Conservation (phyloP, 352 stramenopile genomes). For the Globisporangium nagaii region DNA sequence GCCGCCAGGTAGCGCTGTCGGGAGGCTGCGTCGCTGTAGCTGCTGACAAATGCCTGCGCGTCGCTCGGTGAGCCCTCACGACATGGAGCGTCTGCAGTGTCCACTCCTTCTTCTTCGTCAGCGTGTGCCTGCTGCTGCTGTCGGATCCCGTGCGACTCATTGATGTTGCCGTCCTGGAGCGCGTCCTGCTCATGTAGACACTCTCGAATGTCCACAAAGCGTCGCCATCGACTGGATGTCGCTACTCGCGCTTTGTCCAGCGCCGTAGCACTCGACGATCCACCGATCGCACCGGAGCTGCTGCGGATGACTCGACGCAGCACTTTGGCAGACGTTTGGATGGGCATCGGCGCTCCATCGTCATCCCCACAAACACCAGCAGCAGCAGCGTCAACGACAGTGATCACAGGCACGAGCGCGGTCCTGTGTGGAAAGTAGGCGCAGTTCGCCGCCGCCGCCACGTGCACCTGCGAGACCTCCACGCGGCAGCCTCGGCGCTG, state of each 20-base stretch:
- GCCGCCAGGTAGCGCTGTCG: background rate
- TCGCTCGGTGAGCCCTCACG: background rate
- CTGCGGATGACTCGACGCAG: background rate
- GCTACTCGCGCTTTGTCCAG: background rate
- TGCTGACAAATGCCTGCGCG: background rate
- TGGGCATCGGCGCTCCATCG: background rate
- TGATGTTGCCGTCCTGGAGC: background rate
- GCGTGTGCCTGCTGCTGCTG: background rate
- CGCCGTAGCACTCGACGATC: background rate
- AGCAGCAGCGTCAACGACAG: conserved; percentile 28
- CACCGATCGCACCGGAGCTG: background rate
- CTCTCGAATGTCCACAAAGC: conserved; percentile 9
- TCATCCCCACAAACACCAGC: background rate
- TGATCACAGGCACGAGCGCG: conserved; percentile 61
- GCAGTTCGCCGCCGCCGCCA: conserved; percentile 39
- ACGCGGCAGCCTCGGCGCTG: conserved; percentile 34
- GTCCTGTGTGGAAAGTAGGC: conserved; percentile 60
- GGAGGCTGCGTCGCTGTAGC: background rate
- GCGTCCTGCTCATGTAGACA: conserved; percentile 5
- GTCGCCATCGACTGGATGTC: background rate
- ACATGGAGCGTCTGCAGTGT: too few relatives aligned
- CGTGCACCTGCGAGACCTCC: conserved; percentile 20
- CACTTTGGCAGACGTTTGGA: background rate
- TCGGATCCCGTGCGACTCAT: background rate
- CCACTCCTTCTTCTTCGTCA: too few relatives aligned